Percentiles rank a stretch among this genome's conserved stretches.
These are phyloP conservation scores for Peronospora destructor DNA, from an alignment of 352 stramenopile species.

Conservation along the genomic window DNA sequence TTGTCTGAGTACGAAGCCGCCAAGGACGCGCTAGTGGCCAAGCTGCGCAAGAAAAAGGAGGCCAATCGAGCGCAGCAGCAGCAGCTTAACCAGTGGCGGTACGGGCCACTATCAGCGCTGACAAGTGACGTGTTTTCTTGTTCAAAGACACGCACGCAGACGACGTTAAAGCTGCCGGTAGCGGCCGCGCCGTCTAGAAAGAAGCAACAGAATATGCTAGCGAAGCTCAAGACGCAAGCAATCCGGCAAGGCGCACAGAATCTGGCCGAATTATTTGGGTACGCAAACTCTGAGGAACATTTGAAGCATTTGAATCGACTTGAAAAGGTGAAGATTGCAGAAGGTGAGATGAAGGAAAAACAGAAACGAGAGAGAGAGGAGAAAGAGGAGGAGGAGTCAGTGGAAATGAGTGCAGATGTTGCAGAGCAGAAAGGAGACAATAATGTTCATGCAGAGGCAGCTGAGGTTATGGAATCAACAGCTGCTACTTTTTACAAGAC, in stretches of 20 bases:
- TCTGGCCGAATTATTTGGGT: slow-evolving; percentile 75
- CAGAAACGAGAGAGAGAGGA: slow-evolving; percentile 12
- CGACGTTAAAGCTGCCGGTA: slow-evolving; percentile 48
- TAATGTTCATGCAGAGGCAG: not conserved
- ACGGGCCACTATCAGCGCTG: slow-evolving; percentile 12
- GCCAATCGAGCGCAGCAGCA: slow-evolving; percentile 39
- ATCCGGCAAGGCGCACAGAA: slow-evolving; percentile 56
- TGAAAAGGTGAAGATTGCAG: slow-evolving; percentile 53
- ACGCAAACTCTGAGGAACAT: slow-evolving; percentile 65
- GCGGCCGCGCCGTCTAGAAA: slow-evolving; percentile 29
- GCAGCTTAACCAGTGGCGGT: slow-evolving; percentile 41
- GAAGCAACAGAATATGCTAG: slow-evolving; percentile 60
- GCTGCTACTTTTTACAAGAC: not conserved
- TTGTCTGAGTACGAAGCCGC: slow-evolving; percentile 49
- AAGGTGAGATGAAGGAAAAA: slow-evolving; percentile 40
- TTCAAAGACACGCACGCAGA: slow-evolving; percentile 27
- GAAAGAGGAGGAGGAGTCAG: slow-evolving; percentile 1
- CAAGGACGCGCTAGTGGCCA: slow-evolving; percentile 51
- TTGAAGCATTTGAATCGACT: slow-evolving; percentile 56
- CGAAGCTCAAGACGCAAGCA: slow-evolving; percentile 44
- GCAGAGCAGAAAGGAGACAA: not conserved
- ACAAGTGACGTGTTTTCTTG: slow-evolving; percentile 25
- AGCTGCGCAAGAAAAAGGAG: slow-evolving; percentile 63
- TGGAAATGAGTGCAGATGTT: not conserved
- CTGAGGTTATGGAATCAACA: not conserved